These are phyloP conservation scores for Solidago caesia DNA, from an alignment of 129 eudicot species.

Conservation along the genomic window DNA sequence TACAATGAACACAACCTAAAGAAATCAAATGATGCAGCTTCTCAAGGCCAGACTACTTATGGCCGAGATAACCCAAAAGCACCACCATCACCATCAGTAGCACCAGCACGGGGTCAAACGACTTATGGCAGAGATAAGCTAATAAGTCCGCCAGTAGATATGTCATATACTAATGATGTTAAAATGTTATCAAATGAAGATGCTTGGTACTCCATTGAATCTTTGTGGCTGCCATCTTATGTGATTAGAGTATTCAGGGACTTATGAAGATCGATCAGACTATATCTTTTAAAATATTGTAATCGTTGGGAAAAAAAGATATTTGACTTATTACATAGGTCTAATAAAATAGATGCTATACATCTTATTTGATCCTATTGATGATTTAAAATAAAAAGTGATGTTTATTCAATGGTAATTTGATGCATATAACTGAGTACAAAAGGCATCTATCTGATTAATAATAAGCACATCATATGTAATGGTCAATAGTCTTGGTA, in stretches of 20 bases:
- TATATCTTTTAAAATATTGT: neutral
- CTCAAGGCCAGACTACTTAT: neutral
- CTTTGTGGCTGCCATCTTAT: neutral
- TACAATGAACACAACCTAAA: too few species aligned
- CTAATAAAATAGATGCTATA: too few species aligned
- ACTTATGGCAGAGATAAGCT: constrained; percentile 8
- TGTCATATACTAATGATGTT: neutral
- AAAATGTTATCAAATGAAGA: neutral
- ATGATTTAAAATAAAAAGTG: too few species aligned
- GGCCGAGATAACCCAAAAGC: constrained; percentile 13
- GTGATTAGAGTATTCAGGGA: neutral
- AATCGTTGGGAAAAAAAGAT: neutral
- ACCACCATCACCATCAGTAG: constrained; percentile 3
- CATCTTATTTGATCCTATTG: too few species aligned
- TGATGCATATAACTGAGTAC: too few species aligned
- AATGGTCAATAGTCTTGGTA: too few species aligned
- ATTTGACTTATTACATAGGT: neutral
- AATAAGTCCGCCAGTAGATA: neutral
- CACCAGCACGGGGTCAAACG: neutral
- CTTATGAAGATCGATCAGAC: neutral
- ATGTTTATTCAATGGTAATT: too few species aligned
- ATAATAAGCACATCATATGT: too few species aligned
- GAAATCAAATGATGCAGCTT: neutral
- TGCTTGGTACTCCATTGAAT: neutral
- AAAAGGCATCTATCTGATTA: too few species aligned